Base-by-base conservation (phyloP, 2,329 filamentous ascomycete species). In the Talaromyces sp. region DNA sequence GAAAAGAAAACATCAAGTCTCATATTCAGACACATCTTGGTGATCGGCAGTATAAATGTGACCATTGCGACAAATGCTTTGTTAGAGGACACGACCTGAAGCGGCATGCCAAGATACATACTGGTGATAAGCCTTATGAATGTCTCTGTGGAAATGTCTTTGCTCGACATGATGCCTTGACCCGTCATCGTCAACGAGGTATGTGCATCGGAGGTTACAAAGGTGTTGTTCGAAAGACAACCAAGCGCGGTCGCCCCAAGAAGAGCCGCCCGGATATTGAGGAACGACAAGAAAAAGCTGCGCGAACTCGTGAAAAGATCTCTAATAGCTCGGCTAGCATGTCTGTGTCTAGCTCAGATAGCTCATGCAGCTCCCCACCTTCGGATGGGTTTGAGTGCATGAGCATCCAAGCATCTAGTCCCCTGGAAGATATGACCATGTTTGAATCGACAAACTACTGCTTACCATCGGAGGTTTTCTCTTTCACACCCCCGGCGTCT, bases 1-100 rank as follows among this genome's bases (percentile, higher is more conserved):
- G 95, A 71, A 96, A 97, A 77, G 95, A 99, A 78, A 98, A 99
- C 80, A 97, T 98, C 82, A 96, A 97, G 76, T 96, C 93, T 0
- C 95, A 99, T 76, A 92, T 99, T 14, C 95, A 99, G 79, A 99
- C 95, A 3, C 95, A 99, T 79, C 89, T 99, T 69, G 95, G 96
- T 72, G 95, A 99, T 77, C 87, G 95, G 57, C 95, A 97, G 76
- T 99, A 92, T 80, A 90, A 92, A 77, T 99, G 95, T 79, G 93
- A 94, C 54, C 89, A 91, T 63, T 99, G 95, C 81, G 85, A 90
- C 61, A 98, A 98, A 81, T 94, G 93, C 80, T 99, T 99, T 76
- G 95, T 98, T 49, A 90, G 95, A 43, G 93, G 97, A 72, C 95
- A 99, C 76, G 95, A 99, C 76, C 87, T 98, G 67, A 99, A 98